Evolutionary conservation across 169 alveolate genomes (phyloP), one percentile per base, ranked within the genome.

Genomic region (Theileria orientalis): DNA sequence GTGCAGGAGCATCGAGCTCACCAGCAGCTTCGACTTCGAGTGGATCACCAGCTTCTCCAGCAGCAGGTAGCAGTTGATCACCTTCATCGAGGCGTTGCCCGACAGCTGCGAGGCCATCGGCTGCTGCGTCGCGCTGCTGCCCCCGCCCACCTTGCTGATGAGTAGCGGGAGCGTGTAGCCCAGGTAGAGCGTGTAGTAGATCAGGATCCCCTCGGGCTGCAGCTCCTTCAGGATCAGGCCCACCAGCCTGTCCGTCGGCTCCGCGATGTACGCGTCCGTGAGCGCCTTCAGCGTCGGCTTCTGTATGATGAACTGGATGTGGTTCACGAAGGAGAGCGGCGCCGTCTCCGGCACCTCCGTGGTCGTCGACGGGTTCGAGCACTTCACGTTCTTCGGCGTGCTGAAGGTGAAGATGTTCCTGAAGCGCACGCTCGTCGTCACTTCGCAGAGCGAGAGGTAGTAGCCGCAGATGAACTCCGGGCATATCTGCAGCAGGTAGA

Each of bases 401-500:
- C 99, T 98, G 35, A 98, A 93, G 23, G 98, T 94, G 29, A 97
- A 91, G 56, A 96, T 74, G 88, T 98, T 98, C 74, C 98, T 93
- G 68, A 98, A 84, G 67, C 85, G 96, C 42, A 96, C 91, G 78
- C 96, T 94, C 57, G 99, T 96, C 63, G 96, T 87, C 44, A 83
- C 90, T 83, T 94, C 96, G 78, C 98, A 93, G 80, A 96, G 90
- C 68, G 94, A 83, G 61, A 91, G 93, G 85, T 97, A 92, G 92
- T 93, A 96, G 51, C 95, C 95, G 62, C 98, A 94, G 23, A 97
- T 85, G 91, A 97, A 97, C 83, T 98, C 99, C 14, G 99, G 99
- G 73, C 86, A 97, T 67, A 96, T 98, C 85, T 96, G 97, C 71
- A 94, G 82, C 77, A 96, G 82, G 59, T 94, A 92, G 57, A 96